Evolutionary conservation across 2,329 filamentous ascomycete genomes (phyloP), one percentile per base, ranked within the genome.

Genomic region (Clathrospora elynae): DNA sequence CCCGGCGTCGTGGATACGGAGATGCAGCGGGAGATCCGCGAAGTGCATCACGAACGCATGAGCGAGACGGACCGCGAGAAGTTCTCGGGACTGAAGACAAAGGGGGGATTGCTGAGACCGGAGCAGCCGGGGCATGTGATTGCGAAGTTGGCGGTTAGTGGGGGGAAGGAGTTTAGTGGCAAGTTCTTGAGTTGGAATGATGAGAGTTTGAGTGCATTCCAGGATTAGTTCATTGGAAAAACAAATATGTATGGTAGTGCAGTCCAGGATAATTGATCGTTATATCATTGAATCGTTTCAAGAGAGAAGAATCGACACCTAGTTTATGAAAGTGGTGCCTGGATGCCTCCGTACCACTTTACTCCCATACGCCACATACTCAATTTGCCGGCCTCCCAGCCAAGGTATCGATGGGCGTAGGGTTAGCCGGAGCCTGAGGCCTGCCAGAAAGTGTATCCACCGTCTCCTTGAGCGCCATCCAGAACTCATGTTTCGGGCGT

Each of bases 111-210:
- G 35, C 75, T 96, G 51, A 84, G 80, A 70, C 89, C 91, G 0
- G 89, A 96, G 59, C 86, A 90, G 71, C 88, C 92, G 0, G 92
- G 90, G 0, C 75, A 85, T 69, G 89, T 96, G 9, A 92, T 97
- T 71, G 91, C 90, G 3, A 86, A 82, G 59, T 75, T 97, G 50
- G 85, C 84, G 1, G 68, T 88, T 32, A 41, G 39, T 2, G 87
- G 83, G 5, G 76, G 80, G 3, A 80, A 73, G 40, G 80, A 84
- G 12, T 71, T 96, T 53, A 91, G 80, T 61, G 93, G 93, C 18
- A 84, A 84, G 60, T 90, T 88, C 64, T 72, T 93, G 58, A 84
- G 71, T 24, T 69, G 66, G 66, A 61, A 67, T 46, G 66, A 68
- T 55, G 58, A 57, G 45, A 41, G 20, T 28, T 44, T 69, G 37